Evolutionary conservation across 257 asterid species (phyloP).

Genomic region (Jaltomata sinuosa): DNA sequence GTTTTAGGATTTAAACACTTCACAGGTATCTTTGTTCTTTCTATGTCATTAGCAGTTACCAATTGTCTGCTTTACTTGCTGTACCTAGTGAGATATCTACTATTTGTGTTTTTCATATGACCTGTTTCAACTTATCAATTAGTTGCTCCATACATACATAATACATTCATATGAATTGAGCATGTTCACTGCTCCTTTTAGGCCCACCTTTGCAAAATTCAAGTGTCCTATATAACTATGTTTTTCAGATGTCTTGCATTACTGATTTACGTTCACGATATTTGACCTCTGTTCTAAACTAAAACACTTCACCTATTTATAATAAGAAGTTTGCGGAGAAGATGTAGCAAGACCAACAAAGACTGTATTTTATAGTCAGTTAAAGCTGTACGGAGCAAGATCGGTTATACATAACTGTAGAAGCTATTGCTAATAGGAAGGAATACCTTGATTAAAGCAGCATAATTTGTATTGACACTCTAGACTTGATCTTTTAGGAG

Average conservation of each 20-base stretch:
- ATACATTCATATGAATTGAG: background rate
- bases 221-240: background rate
- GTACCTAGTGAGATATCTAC: background rate
- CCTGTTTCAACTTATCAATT: background rate
- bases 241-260: background rate
- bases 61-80: background rate
- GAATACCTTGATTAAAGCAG: background rate
- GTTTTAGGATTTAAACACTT: background rate
- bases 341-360: background rate
- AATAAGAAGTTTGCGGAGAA: background rate
- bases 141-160: background rate
- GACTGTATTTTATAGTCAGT: background rate
- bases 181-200: background rate
- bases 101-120: background rate
- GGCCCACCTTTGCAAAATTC: background rate
- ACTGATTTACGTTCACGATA: background rate
- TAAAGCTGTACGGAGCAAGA: background rate
- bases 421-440: background rate
- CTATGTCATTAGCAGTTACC: background rate
- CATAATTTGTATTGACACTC: background rate
- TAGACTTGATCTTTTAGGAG: background rate
- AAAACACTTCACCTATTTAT: background rate
- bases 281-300: background rate
- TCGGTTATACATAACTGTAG: background rate
- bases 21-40: background rate